phyloP scores from a whole-genome alignment of 257 asterid species.

The Nicotiana noctiflora region DNA sequence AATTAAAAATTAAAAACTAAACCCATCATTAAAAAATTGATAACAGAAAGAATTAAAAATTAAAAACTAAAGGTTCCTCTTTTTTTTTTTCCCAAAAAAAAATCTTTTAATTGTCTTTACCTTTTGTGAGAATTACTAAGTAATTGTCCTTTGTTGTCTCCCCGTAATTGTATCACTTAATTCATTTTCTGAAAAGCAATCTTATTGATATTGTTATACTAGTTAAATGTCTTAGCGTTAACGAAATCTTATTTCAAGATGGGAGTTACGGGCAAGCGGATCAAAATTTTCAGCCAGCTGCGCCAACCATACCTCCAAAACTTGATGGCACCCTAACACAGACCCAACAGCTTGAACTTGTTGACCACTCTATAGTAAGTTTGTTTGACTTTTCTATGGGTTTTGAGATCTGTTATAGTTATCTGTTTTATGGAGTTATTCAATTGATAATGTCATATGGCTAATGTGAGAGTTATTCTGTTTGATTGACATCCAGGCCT shows the following conservation, averaged over 20 bases:
- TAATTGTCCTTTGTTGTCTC: not conserved
- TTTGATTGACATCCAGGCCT: slow-evolving; percentile 36
- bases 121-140: not conserved
- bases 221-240: not conserved
- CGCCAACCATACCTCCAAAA: slow-evolving; percentile 37
- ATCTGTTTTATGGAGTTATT: not conserved
- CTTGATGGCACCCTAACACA: slow-evolving; percentile 38
- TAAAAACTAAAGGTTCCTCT: no score
- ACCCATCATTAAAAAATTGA: no score
- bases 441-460: not conserved
- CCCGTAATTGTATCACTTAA: not conserved
- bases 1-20: no score
- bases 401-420: not conserved
- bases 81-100: no score
- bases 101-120: not conserved
- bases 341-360: slow-evolving; percentile 55
- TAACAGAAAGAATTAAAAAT: no score
- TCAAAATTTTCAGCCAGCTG: slow-evolving; percentile 34
- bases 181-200: not conserved
- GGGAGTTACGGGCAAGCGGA: slow-evolving; percentile 26
- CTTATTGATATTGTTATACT: not conserved
- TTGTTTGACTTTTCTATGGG: not conserved
- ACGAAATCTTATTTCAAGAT: slow-evolving; percentile 22
- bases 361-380: slow-evolving; percentile 79
- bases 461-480: not conserved